These are phyloP conservation scores for Leccinum subgranulosum DNA, from an alignment of 768 basidiomycete genomes.

Conservation along the genomic window DNA sequence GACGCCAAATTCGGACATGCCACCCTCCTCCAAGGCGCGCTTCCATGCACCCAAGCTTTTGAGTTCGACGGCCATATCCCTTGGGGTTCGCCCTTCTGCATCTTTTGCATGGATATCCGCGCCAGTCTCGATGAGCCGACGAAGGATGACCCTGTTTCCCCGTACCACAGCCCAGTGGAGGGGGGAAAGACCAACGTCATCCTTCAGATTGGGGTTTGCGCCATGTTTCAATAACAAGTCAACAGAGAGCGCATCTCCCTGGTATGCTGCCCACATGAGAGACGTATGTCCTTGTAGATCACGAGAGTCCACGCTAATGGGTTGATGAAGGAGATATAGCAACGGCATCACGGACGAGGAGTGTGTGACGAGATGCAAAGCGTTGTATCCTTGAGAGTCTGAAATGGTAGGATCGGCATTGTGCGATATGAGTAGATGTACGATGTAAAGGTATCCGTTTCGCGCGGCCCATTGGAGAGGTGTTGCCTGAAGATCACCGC, in stretches of 20 bases:
- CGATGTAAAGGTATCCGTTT: conserved; percentile 93
- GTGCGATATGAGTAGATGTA: conserved; percentile 86
- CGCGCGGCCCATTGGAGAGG: conserved; percentile 98
- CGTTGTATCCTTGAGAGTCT: conserved; percentile 95
- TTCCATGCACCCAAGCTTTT: conserved; percentile 91
- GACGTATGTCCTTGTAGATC: conserved; percentile 93
- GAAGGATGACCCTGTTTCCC: conserved; percentile 86
- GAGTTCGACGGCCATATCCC: conserved; percentile 93
- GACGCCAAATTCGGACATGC: conserved; percentile 72
- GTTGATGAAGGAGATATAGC: conserved; percentile 88
- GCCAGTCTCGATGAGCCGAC: conserved; percentile 80
- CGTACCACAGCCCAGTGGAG: conserved; percentile 98
- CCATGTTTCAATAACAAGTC: conserved; percentile 87
- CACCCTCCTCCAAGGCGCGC: conserved; percentile 84
- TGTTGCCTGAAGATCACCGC: conserved; percentile 91
- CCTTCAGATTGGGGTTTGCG: conserved; percentile 71
- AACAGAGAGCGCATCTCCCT: conserved; percentile 94
- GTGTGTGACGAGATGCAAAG: conserved; percentile 93
- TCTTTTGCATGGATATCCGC: conserved; percentile 81
- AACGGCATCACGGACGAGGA: conserved; percentile 94
- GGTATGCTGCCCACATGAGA: conserved; percentile 99
- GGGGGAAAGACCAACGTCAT: conserved; percentile 81
- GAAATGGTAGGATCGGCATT: conserved; percentile 89
- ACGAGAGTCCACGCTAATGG: conserved; percentile 84
- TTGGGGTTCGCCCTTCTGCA: conserved; percentile 78